phyloP scores from a whole-genome alignment of 768 basidiomycete species.

The Boletus tomentosulus region DNA sequence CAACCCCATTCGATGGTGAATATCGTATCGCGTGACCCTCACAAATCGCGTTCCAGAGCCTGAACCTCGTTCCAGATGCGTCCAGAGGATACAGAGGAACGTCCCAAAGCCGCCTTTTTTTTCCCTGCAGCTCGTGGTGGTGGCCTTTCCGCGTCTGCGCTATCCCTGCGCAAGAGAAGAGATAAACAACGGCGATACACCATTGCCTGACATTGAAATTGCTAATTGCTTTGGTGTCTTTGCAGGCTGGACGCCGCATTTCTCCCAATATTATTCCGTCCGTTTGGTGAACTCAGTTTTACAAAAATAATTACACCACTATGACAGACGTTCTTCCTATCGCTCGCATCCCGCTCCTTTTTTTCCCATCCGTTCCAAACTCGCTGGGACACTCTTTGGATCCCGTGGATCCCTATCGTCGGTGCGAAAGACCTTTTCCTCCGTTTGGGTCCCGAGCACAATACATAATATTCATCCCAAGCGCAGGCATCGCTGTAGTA shows the following conservation, averaged over 20 bases:
- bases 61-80: neutral
- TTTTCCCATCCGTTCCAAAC: slow-evolving; percentile 2
- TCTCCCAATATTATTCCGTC: slow-evolving; percentile 13
- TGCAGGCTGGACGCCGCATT: neutral
- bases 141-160: neutral
- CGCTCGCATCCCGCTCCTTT: neutral
- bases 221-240: slow-evolving; percentile 10
- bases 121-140: neutral
- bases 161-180: slow-evolving; percentile 5
- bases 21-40: slow-evolving; percentile 1
- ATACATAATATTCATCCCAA: slow-evolving; percentile 8
- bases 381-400: neutral
- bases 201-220: slow-evolving; percentile 11
- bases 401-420: neutral
- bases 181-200: slow-evolving; percentile 1
- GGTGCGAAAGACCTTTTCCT: neutral
- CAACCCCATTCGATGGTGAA: slow-evolving; percentile 3
- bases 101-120: too few relatives aligned
- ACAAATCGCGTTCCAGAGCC: neutral
- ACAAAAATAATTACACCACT: slow-evolving; percentile 31
- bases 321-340: slow-evolving; percentile 15
- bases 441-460: slow-evolving; percentile 1
- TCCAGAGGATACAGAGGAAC: neutral
- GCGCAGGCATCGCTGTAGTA: slow-evolving; percentile 7
- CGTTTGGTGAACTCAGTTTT: slow-evolving; percentile 25